These are phyloP conservation scores for Pseudogymnoascus sp. DNA, from an alignment of 2,329 filamentous ascomycete species.

Conservation along the genomic window DNA sequence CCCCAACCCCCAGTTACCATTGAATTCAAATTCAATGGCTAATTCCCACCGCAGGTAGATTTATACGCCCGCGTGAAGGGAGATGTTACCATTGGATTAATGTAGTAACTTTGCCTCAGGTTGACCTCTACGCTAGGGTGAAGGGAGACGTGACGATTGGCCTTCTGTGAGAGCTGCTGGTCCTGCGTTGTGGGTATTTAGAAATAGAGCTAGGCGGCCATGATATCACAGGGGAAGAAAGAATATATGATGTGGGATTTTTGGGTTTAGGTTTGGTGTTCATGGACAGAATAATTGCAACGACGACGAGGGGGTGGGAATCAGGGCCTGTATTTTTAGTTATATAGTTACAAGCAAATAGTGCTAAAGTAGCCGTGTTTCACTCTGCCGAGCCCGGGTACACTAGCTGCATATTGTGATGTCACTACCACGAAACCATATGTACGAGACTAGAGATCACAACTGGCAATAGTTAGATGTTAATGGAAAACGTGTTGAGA, in stretches of 20 bases:
- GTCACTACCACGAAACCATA: background rate
- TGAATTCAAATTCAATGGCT: too few relatives aligned
- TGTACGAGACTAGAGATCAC: background rate
- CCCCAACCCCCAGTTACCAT: too few relatives aligned
- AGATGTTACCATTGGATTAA: constrained; percentile 23
- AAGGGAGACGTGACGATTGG: constrained; percentile 20
- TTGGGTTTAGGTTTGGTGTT: background rate
- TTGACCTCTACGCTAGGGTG: constrained; percentile 18
- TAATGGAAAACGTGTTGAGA: background rate
- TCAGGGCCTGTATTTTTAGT: background rate
- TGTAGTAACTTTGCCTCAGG: constrained; percentile 19
- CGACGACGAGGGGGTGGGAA: background rate
- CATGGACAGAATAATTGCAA: background rate
- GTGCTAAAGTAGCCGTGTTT: background rate
- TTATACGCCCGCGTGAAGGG: constrained; percentile 29
- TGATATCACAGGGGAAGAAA: background rate
- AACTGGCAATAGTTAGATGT: background rate
- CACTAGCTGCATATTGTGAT: background rate
- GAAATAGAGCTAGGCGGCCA: constrained; percentile 16
- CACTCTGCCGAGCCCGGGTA: background rate
- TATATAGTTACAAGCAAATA: background rate
- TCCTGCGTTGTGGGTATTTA: constrained; percentile 8
- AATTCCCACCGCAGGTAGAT: background rate
- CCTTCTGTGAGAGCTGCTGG: constrained; percentile 11
- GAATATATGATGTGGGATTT: background rate